Conservation (phyloP, 164 flowering plant genomes). For the Houttuynia cordata region DNA sequence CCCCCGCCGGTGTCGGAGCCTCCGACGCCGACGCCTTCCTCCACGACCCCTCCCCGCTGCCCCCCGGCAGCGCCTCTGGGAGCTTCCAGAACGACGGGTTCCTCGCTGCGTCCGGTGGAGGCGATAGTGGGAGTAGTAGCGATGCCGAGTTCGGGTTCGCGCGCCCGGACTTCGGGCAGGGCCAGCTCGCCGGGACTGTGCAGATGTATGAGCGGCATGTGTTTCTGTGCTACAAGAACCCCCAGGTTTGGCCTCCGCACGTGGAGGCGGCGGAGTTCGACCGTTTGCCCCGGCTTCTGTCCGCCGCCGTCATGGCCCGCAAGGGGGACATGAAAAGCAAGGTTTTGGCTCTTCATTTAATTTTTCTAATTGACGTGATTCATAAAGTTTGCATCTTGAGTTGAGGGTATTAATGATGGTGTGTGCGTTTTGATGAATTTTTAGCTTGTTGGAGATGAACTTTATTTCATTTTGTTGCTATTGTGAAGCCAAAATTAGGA, state of each 20-base stretch:
- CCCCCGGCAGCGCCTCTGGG: slow-evolving; percentile 52
- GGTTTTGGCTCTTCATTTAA: slow-evolving; percentile 9
- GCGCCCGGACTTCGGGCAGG: slow-evolving; percentile 53
- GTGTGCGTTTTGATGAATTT: too few relatives aligned
- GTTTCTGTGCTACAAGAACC: slow-evolving; percentile 84
- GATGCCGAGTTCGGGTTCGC: slow-evolving; percentile 62
- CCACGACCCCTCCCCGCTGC: slow-evolving; percentile 21
- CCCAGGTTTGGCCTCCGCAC: slow-evolving; percentile 74
- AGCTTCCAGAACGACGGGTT: slow-evolving; percentile 68
- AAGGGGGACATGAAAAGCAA: slow-evolving; percentile 55
- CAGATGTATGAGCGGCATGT: slow-evolving; percentile 70
- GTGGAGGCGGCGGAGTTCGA: slow-evolving; percentile 90
- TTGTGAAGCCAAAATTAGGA: too few relatives aligned
- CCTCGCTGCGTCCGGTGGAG: slow-evolving; percentile 14
- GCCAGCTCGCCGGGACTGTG: slow-evolving; percentile 57
- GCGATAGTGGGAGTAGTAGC: slow-evolving; percentile 20
- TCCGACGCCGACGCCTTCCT: slow-evolving; percentile 30
- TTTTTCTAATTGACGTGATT: neutral
- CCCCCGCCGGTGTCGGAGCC: slow-evolving; percentile 18
- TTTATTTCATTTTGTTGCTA: too few relatives aligned
- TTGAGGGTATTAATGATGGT: too few relatives aligned
- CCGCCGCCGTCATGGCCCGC: slow-evolving; percentile 62
- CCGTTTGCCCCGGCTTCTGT: slow-evolving; percentile 76
- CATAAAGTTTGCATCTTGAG: neutral
- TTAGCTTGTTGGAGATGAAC: too few relatives aligned